Percentiles rank a stretch among this genome's conserved stretches.
phyloP scores from a whole-genome alignment of 148 eudicot species.

The Vaccinium macrocarpon region DNA sequence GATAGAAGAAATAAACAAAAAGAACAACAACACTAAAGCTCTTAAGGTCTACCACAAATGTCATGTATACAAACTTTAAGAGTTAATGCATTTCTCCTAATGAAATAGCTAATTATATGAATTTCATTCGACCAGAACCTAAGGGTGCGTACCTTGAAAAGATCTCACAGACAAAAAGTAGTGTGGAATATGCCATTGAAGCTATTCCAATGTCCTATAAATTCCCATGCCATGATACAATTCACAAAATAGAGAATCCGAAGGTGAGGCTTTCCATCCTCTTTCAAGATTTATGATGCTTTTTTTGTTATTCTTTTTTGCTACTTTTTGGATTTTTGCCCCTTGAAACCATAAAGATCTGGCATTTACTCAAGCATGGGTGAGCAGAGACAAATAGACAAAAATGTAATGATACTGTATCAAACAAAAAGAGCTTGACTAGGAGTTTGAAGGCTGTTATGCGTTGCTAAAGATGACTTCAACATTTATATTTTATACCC shows the following conservation, averaged over 20 bases:
- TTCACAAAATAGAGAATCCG: background rate
- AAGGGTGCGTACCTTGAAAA: background rate
- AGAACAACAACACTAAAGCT: too few relatives aligned
- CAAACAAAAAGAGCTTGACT: background rate
- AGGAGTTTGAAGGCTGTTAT: background rate
- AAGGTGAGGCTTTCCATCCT: conserved; percentile 4
- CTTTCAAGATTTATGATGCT: background rate
- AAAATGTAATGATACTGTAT: background rate
- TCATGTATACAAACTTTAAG: too few relatives aligned
- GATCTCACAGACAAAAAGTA: background rate
- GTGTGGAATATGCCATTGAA: background rate
- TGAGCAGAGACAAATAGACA: background rate
- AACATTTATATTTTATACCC: background rate
- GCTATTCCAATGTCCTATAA: background rate
- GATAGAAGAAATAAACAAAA: too few relatives aligned
- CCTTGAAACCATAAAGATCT: too few relatives aligned
- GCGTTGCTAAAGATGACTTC: background rate
- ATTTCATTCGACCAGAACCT: background rate
- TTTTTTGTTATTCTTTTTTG: background rate
- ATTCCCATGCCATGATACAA: background rate
- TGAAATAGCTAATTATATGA: background rate
- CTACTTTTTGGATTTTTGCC: too few relatives aligned
- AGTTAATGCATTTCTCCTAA: too few relatives aligned
- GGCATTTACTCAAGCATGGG: too few relatives aligned
- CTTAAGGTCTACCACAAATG: too few relatives aligned